A percentile compares a stretch with the other conserved stretches of the same genome.
Evolutionary conservation across 345 rosid species (phyloP).

Genomic region (Linum lewisii): DNA sequence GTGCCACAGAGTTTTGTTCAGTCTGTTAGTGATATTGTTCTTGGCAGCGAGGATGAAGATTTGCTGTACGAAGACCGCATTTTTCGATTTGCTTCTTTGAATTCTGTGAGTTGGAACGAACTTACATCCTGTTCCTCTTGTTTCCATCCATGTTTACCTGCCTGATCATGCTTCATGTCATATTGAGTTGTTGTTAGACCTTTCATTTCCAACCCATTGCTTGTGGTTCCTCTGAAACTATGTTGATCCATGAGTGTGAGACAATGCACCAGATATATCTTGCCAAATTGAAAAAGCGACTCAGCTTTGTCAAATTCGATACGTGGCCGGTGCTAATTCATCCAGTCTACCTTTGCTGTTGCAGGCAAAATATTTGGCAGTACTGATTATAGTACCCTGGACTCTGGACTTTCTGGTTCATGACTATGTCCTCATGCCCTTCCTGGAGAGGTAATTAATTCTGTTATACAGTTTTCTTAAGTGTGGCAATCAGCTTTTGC

Average conservation of each 20-base stretch:
- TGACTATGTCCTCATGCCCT: slow-evolving; percentile 91
- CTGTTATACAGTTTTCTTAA: neutral
- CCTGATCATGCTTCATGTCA: neutral
- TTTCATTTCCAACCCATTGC: too few species aligned
- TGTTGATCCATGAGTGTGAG: too few species aligned
- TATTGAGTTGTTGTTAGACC: too few species aligned
- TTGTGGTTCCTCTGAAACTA: too few species aligned
- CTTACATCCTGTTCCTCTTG: neutral
- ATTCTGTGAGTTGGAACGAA: slow-evolving; percentile 45
- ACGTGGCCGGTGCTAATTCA: too few species aligned
- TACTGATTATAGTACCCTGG: slow-evolving; percentile 70
- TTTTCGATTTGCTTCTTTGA: slow-evolving; percentile 68
- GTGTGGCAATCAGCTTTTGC: neutral
- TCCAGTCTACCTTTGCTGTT: slow-evolving; percentile 9
- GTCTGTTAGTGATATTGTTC: slow-evolving; percentile 56
- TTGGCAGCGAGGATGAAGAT: slow-evolving; percentile 74
- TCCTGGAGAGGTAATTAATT: slow-evolving; percentile 66
- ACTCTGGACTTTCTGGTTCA: slow-evolving; percentile 80
- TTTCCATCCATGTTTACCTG: too few species aligned
- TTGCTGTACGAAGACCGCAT: slow-evolving; percentile 85
- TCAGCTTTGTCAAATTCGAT: too few species aligned
- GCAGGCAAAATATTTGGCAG: slow-evolving; percentile 83
- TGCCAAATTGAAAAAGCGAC: too few species aligned
- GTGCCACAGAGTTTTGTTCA: slow-evolving; percentile 54
- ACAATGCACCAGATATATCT: too few species aligned